phyloP scores from a whole-genome alignment of 108 stramenopile species.

The Nitzschia sp. region DNA sequence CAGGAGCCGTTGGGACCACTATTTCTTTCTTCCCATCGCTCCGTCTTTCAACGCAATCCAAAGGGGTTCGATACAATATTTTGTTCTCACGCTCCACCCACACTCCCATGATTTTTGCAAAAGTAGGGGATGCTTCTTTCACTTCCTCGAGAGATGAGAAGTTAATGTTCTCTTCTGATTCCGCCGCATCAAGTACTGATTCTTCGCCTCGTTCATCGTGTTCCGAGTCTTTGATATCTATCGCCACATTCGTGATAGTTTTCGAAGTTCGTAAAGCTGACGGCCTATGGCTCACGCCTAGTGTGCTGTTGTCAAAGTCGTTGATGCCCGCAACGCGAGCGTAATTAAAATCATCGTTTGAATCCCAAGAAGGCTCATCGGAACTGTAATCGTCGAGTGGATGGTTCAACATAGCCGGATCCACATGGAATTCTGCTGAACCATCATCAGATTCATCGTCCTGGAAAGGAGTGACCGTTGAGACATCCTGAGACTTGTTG shows the following conservation, averaged over 20 bases:
- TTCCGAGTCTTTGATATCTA: background rate
- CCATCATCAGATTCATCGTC: constrained; percentile 4
- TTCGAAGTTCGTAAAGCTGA: background rate
- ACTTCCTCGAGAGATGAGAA: constrained; percentile 7
- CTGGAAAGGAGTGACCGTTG: background rate
- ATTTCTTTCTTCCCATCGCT: constrained; percentile 11
- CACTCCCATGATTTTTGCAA: constrained; percentile 28
- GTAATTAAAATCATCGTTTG: constrained; percentile 1
- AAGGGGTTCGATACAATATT: constrained; percentile 1
- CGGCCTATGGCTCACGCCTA: constrained; percentile 2
- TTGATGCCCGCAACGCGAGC: constrained; percentile 7
- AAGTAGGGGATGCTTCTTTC: constrained; percentile 9
- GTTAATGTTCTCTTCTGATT: background rate
- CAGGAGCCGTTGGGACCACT: background rate
- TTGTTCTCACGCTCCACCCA: constrained; percentile 14
- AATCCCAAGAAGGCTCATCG: constrained; percentile 5
- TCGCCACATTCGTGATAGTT: background rate
- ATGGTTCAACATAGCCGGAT: background rate
- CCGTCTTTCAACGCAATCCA: background rate
- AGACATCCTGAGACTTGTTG: background rate
- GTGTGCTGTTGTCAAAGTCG: constrained; percentile 2
- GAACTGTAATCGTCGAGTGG: constrained; percentile 6
- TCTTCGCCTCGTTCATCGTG: background rate
- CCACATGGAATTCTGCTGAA: constrained; percentile 1
- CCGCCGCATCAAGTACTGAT: background rate